These are phyloP conservation scores for Puccinia brachypodii DNA, from an alignment of 1,284 basidiomycete species.

Conservation along the genomic window DNA sequence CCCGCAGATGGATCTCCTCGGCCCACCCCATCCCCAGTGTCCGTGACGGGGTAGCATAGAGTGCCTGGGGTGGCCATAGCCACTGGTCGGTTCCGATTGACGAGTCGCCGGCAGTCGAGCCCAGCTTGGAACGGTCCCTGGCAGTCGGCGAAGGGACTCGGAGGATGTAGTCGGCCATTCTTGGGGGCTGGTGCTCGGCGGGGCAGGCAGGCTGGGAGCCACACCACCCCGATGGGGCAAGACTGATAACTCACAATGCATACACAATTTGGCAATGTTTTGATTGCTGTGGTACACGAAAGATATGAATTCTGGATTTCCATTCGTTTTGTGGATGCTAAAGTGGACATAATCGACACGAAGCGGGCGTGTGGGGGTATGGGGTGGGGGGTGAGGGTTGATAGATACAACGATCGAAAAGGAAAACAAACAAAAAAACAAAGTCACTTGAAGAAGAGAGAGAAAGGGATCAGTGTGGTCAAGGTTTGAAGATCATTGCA, in stretches of 20 bases:
- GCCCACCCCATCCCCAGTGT: conserved; percentile 13
- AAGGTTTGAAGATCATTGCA: conserved; percentile 65
- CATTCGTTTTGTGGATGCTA: too few relatives aligned
- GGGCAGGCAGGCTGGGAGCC: too few relatives aligned
- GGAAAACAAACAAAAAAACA: background rate
- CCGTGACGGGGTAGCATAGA: conserved; percentile 14
- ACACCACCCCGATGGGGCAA: too few relatives aligned
- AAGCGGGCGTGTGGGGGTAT: too few relatives aligned
- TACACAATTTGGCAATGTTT: too few relatives aligned
- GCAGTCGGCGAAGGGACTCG: conserved; percentile 9
- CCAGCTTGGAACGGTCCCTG: background rate
- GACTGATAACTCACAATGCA: too few relatives aligned
- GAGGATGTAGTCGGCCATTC: conserved; percentile 37
- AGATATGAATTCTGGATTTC: too few relatives aligned
- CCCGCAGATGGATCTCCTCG: conserved; percentile 24
- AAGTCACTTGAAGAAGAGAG: background rate
- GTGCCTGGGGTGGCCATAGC: conserved; percentile 21
- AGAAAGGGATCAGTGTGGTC: background rate
- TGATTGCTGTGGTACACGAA: too few relatives aligned
- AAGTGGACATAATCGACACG: too few relatives aligned
- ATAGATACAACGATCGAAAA: too few relatives aligned
- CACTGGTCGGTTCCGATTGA: conserved; percentile 32
- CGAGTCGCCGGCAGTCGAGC: conserved; percentile 34
- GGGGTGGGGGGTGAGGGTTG: too few relatives aligned
- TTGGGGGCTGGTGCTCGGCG: too few relatives aligned